phyloP scores from a whole-genome alignment of 805 yeast species.

The Kluyveromyces aestuarii region DNA sequence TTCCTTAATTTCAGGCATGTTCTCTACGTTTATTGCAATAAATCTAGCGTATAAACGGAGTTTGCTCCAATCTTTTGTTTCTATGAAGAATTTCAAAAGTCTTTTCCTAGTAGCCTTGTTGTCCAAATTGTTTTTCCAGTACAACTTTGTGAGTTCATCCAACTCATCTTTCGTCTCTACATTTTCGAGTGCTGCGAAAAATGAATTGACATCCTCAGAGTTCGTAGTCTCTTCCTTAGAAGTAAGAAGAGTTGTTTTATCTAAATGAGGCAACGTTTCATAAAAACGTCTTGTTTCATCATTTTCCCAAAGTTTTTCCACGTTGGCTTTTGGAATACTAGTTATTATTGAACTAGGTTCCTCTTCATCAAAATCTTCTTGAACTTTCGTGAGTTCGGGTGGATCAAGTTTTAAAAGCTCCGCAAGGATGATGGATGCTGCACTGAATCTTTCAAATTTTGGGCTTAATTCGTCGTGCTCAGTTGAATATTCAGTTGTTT shows the following conservation, averaged over 20 bases:
- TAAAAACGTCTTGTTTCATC: constrained; percentile 60
- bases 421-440: constrained; percentile 36
- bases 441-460: constrained; percentile 37
- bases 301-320: constrained; percentile 48
- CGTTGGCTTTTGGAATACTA: constrained; percentile 10
- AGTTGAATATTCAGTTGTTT: constrained; percentile 31
- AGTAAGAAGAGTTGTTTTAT: constrained; percentile 4
- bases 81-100: constrained; percentile 46
- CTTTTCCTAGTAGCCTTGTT: constrained; percentile 67
- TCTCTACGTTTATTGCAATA: constrained; percentile 46
- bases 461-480: constrained; percentile 28
- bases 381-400: constrained; percentile 28
- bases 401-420: constrained; percentile 31
- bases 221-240: constrained; percentile 18
- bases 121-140: constrained; percentile 43
- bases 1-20: constrained; percentile 41
- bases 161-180: constrained; percentile 40
- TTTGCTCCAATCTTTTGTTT: constrained; percentile 37
- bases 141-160: constrained; percentile 39
- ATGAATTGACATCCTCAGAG: constrained; percentile 35
- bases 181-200: constrained; percentile 35
- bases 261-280: constrained; percentile 40
- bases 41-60: constrained; percentile 54
- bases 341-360: constrained; percentile 24
- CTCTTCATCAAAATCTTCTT: constrained; percentile 17